Conservation (phyloP, 2,329 filamentous ascomycete species). For the Phyllosticta capitalensis region DNA sequence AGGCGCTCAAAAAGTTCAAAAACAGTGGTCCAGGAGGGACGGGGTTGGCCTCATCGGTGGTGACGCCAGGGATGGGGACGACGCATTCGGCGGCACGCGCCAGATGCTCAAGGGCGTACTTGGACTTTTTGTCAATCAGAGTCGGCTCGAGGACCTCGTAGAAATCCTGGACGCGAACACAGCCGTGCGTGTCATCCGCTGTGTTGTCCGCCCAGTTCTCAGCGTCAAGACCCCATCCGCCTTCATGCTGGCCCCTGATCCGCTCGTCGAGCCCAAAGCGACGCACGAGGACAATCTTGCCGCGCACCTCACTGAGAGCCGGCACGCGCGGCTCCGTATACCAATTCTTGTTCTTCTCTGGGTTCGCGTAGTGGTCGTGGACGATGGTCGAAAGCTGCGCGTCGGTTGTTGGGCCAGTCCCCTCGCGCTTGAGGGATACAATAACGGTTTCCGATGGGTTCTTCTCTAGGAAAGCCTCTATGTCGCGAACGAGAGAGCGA, state of each 20-base stretch:
- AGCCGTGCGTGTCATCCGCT: constrained; percentile 61
- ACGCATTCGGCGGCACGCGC: constrained; percentile 48
- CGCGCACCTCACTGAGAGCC: constrained; percentile 65
- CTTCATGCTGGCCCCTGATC: constrained; percentile 39
- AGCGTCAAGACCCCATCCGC: constrained; percentile 51
- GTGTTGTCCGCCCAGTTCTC: constrained; percentile 80
- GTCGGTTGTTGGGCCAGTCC: constrained; percentile 70
- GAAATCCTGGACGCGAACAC: constrained; percentile 85
- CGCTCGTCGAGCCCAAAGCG: constrained; percentile 60
- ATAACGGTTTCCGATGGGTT: constrained; percentile 78
- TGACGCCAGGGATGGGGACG: constrained; percentile 30
- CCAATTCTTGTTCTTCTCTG: constrained; percentile 52
- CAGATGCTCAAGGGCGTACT: constrained; percentile 63
- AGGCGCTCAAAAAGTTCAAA: constrained; percentile 82
- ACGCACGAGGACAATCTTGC: constrained; percentile 74
- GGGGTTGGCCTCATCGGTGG: constrained; percentile 28
- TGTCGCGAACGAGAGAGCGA: constrained; percentile 57
- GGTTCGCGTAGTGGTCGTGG: constrained; percentile 57
- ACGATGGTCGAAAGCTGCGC: constrained; percentile 67
- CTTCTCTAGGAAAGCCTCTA: constrained; percentile 65
- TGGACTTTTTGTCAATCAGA: constrained; percentile 73
- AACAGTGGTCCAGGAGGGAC: constrained; percentile 56
- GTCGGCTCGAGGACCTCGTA: constrained; percentile 72
- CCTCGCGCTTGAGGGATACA: constrained; percentile 85
- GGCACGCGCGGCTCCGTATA: constrained; percentile 71